Evolutionary conservation across 371 early-diverging fungal genomes (phyloP).

Genomic region (Mucor plumbeus): DNA sequence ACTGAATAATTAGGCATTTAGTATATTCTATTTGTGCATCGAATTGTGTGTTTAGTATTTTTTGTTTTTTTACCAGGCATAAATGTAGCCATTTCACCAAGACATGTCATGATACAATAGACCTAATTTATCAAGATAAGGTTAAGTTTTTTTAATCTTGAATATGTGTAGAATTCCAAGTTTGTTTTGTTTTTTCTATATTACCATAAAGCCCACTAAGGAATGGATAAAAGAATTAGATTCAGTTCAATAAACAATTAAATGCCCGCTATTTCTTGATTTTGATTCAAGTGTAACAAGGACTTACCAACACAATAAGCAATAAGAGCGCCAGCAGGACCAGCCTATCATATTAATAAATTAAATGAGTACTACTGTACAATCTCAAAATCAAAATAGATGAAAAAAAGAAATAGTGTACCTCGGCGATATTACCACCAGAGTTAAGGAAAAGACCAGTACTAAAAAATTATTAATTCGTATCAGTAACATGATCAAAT

Average conservation of each 20-base stretch:
- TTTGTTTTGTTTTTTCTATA: neutral
- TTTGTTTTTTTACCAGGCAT: slow-evolving; percentile 51
- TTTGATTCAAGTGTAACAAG: slow-evolving; percentile 9
- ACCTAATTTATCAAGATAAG: slow-evolving; percentile 53
- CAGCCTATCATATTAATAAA: slow-evolving; percentile 54
- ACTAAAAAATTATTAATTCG: slow-evolving; percentile 22
- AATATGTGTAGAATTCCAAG: neutral
- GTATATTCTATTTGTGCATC: neutral
- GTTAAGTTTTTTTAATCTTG: neutral
- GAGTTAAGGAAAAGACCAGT: slow-evolving; percentile 86
- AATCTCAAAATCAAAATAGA: neutral
- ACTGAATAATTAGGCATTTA: slow-evolving; percentile 33
- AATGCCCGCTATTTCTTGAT: slow-evolving; percentile 6
- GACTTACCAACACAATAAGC: slow-evolving; percentile 70
- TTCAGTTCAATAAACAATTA: slow-evolving; percentile 9
- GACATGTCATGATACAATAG: slow-evolving; percentile 78
- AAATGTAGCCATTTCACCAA: slow-evolving; percentile 88
- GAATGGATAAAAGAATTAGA: slow-evolving; percentile 13
- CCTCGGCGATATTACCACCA: slow-evolving; percentile 67
- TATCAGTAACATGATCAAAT: neutral
- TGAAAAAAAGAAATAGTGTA: slow-evolving; percentile 17
- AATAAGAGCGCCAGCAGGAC: slow-evolving; percentile 79
- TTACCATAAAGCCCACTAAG: slow-evolving; percentile 52
- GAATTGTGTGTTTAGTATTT: neutral
- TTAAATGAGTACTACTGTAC: neutral